Evolutionary conservation across 192 early-diverging fungal genomes (phyloP), one percentile per base, ranked within the genome.

Genomic region (Gryganskiella cystojenkinii): DNA sequence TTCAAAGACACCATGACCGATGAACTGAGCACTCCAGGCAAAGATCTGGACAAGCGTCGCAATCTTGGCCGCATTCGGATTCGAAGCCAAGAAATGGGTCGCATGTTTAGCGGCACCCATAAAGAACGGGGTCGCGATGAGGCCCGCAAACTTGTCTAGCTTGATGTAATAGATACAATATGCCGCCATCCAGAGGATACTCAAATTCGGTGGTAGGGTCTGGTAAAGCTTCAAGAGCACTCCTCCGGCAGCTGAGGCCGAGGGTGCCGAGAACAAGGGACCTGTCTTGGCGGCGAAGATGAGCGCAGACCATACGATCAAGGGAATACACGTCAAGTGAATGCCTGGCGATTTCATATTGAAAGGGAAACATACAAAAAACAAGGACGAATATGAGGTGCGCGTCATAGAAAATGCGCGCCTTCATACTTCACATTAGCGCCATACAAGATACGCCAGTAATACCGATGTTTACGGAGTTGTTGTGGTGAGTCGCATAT

Each of bases 251-350:
- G 67, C 57, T 0, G 69, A 54, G 10, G 87, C 24, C 2, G 78
- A 47, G 11, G 61, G 52, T 3, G 81, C 61, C 24, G 61, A 51
- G 60, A 84, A 63, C 13, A 87, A 54, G 14, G 82, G 60, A 25
- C 80, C 63, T 15, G 74, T 58, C 53, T 69, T 73, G 35, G 85
- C 72, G 24, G 82, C 63, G 76, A 92, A 85, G 4, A 93, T 90
- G 34, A 92, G 64, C 3, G 85, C 80, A 44, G 90, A 86, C 91
- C 92, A 96, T 46, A 95, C 74, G 64, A 98, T 93, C 42, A 88
- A 86, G 20, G 96, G 96, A 34, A 98, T 94, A 78, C 92, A 98
- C 2, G 93, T 70, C 67, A 95, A 83, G 79, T 98, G 95, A 55
- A 98, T 91, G n/a, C n/a, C n/a, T n/a, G n/a, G n/a, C n/a, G n/a